phyloP scores from a whole-genome alignment of 1,284 basidiomycete genomes.

The Volvariella volvacea region DNA sequence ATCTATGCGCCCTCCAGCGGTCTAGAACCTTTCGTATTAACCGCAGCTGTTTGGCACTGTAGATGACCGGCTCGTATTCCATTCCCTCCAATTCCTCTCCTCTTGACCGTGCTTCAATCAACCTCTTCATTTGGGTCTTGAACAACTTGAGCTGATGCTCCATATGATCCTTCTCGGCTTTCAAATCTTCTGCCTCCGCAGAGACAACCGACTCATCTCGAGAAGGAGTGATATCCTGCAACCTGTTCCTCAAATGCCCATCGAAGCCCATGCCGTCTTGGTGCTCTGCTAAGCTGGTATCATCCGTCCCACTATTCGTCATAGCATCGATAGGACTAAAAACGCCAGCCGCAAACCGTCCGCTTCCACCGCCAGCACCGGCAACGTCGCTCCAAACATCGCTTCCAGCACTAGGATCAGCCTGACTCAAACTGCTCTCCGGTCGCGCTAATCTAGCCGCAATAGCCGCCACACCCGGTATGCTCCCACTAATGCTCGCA shows the following conservation, averaged over 20 bases:
- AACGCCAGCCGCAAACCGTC: too few relatives aligned
- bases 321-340: conserved; percentile 29
- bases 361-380: conserved; percentile 32
- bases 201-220: conserved; percentile 38
- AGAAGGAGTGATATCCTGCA: conserved; percentile 62
- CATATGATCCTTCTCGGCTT: conserved; percentile 87
- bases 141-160: conserved; percentile 80
- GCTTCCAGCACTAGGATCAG: conserved; percentile 33
- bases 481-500: conserved; percentile 35
- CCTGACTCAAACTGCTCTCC: conserved; percentile 78
- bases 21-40: conserved; percentile 76
- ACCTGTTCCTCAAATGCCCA: conserved; percentile 62
- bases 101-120: conserved; percentile 73
- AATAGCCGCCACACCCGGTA: too few relatives aligned
- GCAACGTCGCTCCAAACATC: conserved; percentile 72
- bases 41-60: conserved; percentile 73
- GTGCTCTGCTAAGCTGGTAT: conserved; percentile 72
- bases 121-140: conserved; percentile 75
- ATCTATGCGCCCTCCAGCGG: conserved; percentile 78
- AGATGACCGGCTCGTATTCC: conserved; percentile 73
- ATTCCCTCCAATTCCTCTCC: conserved; percentile 62
- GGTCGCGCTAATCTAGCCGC: conserved; percentile 40
- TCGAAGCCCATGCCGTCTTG: conserved; percentile 63
- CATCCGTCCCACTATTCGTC: conserved; percentile 75
- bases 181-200: conserved; percentile 76